Evolutionary conservation across 2,329 filamentous ascomycete genomes (phyloP).

Genomic region (Nothopassalora personata): DNA sequence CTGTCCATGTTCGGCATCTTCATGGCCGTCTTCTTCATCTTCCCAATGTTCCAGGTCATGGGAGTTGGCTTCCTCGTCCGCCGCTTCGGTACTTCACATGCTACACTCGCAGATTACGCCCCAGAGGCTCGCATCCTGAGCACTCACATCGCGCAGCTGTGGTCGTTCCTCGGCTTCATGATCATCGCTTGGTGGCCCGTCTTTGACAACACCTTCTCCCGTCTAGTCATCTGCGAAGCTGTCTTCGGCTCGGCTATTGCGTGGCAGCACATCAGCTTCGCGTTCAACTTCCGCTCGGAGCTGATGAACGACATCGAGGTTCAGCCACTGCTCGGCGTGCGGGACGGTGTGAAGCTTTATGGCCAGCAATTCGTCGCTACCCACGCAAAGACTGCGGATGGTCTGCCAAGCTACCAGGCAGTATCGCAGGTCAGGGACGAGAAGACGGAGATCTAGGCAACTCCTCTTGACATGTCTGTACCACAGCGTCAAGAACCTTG

Average conservation of each 20-base stretch:
- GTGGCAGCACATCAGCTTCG: constrained; percentile 20
- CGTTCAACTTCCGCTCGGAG: constrained; percentile 19
- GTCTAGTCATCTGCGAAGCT: constrained; percentile 14
- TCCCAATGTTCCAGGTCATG: constrained; percentile 20
- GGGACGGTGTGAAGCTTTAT: constrained; percentile 11
- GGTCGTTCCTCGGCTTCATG: constrained; percentile 17
- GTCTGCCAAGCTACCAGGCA: constrained; percentile 1
- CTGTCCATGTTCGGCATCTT: constrained; percentile 15
- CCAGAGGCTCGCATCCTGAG: constrained; percentile 13
- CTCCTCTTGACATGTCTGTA: not conserved
- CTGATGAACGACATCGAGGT: constrained; percentile 8
- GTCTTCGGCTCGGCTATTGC: constrained; percentile 15
- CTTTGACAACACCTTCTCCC: constrained; percentile 3
- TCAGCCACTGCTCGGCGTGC: constrained; percentile 5
- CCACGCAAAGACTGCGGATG: not conserved
- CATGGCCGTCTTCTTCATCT: constrained; percentile 15
- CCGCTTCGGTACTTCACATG: constrained; percentile 3
- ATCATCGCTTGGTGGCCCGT: constrained; percentile 19
- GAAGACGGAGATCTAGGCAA: not conserved
- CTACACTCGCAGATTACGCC: constrained; percentile 11
- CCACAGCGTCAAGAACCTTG: too few species aligned
- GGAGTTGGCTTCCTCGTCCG: constrained; percentile 7
- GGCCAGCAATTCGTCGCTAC: constrained; percentile 8
- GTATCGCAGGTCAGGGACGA: not conserved
- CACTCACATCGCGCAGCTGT: constrained; percentile 19